Evolutionary conservation across 768 basidiomycete genomes (phyloP), one percentile per base, ranked within the genome.

Genomic region (Suillus discolor): DNA sequence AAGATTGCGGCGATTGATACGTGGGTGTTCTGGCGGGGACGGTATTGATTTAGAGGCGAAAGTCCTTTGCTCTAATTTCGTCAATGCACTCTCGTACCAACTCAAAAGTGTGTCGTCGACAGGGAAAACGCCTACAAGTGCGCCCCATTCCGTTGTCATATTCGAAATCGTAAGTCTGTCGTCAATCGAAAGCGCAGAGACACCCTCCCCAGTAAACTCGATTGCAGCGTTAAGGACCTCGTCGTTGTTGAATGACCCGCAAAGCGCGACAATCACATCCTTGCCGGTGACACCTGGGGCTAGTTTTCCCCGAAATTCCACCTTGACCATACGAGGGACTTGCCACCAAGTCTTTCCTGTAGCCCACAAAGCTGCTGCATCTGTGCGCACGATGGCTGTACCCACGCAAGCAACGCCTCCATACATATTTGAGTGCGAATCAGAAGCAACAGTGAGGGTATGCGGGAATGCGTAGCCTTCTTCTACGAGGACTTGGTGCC

Each of bases 121-220:
- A 0, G 97, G 96, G 82, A 99, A 99, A 8, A 97, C 88, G 39
- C 97, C 97, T 9, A 88, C 96, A 2, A 99, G 85, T 3, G 97
- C 97, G 53, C 97, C 97, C 97, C 97, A 99, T 78, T 99, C 97
- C 38, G 97, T 99, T 6, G 97, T 99, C 97, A 99, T 99, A 77
- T 99, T 99, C n/a, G 96, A 83, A 69, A 99, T 99, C 0, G 97
- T 96, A 55, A 99, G 83, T 49, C 97, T 87, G 71, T 99, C 96
- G 73, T 99, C 97, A 63, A 99, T 85, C 5, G 87, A 79, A 59
- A 99, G 82, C 20, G 87, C 83, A 20, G 85, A 73, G 12, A 98
- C 84, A 31, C 97, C 97, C 41, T 93, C 89, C 13, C 97, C 97
- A 0, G 90, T 89, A 76, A 99, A 99, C 76, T 99, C 97, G 76